phyloP scores from a whole-genome alignment of 2,329 filamentous ascomycete species.

The Eutypella sp. region DNA sequence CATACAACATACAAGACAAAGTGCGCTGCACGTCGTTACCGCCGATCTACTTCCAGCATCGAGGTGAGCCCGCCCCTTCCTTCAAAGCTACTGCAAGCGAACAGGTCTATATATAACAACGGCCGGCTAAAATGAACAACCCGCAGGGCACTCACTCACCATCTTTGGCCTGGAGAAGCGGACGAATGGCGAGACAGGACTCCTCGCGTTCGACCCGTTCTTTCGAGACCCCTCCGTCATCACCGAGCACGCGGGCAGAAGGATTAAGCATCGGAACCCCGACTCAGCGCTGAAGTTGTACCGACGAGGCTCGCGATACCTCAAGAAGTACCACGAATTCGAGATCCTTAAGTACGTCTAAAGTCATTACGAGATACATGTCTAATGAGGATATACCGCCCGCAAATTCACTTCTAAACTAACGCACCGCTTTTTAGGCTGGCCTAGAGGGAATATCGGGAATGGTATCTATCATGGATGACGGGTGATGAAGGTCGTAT shows the following conservation, averaged over 20 bases:
- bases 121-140: neutral
- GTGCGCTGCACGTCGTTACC: slow-evolving; percentile 69
- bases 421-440: neutral
- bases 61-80: slow-evolving; percentile 41
- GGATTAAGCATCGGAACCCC: slow-evolving; percentile 40
- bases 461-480: neutral
- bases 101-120: too few species aligned
- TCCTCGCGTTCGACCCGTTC: slow-evolving; percentile 87
- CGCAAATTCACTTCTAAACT: too few species aligned
- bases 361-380: neutral
- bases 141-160: slow-evolving; percentile 75
- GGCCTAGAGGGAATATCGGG: too few species aligned
- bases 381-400: neutral
- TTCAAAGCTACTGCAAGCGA: too few species aligned
- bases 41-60: slow-evolving; percentile 87
- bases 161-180: slow-evolving; percentile 78
- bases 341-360: slow-evolving; percentile 66
- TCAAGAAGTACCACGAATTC: slow-evolving; percentile 69
- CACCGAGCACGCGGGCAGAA: slow-evolving; percentile 49
- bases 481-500: too few species aligned
- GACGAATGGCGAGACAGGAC: slow-evolving; percentile 56
- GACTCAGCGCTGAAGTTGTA: slow-evolving; percentile 64
- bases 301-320: slow-evolving; percentile 62
- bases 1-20: slow-evolving; percentile 47
- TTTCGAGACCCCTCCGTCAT: slow-evolving; percentile 65